A percentile compares a stretch with the other conserved stretches of the same genome.
These are phyloP conservation scores for Boletus tomentosulus DNA, from an alignment of 768 basidiomycete genomes.

Conservation along the genomic window DNA sequence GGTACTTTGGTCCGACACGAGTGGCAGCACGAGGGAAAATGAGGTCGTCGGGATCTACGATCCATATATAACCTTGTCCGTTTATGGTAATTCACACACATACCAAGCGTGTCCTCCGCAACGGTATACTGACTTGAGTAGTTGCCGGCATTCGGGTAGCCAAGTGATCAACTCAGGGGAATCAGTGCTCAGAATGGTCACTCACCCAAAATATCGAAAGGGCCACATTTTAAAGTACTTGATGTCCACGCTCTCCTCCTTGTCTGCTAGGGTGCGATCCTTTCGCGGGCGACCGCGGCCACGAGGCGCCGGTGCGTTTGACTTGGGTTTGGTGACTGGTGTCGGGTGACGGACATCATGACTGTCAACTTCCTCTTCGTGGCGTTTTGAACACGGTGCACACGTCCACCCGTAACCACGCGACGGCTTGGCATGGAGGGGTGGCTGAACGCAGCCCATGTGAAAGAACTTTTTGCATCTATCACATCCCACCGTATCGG, in stretches of 20 bases:
- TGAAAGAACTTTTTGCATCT: conserved; percentile 93
- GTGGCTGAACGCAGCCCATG: conserved; percentile 91
- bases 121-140: conserved; percentile 74
- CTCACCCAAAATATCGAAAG: conserved; percentile 96
- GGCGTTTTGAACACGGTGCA: conserved; percentile 82
- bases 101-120: conserved; percentile 88
- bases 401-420: conserved; percentile 98
- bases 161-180: background rate
- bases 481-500: conserved; percentile 85
- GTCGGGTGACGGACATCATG: conserved; percentile 62
- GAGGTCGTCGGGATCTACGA: conserved; percentile 87
- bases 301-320: conserved; percentile 67
- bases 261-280: conserved; percentile 66
- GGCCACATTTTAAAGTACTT: conserved; percentile 91
- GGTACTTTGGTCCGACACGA: conserved; percentile 85
- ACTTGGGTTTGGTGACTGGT: conserved; percentile 53
- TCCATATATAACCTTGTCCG: conserved; percentile 26
- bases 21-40: conserved; percentile 94
- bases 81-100: conserved; percentile 23
- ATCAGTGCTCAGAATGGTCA: conserved; percentile 2
- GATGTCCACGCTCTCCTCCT: conserved; percentile 70
- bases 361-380: conserved; percentile 82
- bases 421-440: conserved; percentile 85
- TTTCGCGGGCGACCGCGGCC: conserved; percentile 77
- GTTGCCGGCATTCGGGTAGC: conserved; percentile 12